Evolutionary conservation across 345 rosid genomes (phyloP), one percentile per base, ranked within the genome.

Genomic region (Boechera divaricarpa): DNA sequence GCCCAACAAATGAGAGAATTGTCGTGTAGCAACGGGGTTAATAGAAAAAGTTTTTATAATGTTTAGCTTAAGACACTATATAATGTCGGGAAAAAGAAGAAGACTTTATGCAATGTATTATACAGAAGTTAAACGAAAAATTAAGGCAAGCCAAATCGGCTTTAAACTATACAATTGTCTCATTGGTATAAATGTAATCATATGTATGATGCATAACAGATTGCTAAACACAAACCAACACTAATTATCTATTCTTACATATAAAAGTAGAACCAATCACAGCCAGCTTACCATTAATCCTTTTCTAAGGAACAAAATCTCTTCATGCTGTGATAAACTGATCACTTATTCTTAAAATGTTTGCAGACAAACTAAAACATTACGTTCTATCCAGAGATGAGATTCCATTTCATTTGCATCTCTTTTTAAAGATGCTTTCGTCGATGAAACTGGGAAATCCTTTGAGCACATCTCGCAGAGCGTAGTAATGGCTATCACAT

Each of bases 401-500:
- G 32, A 55, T 7, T 15, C 24, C 18, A 3, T 48, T 11, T 78
- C 77, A 78, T 10, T 66, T 31, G 18, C 49, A 66, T 72, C 29
- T 31, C 62, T 71, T 76, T 44, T 54, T 63, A 58, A 91, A 87
- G 66, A 90, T 76, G 63, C 33, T 76, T 51, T 89, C 91, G 16
- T 82, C 81, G 16, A 56, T 48, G 52, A 85, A 77, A 57, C 67
- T 68, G 1, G 96, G 89, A 77, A 92, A 81, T 49, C 91, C 90
- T 86, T 95, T 95, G 24, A 90, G 88, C 16, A 91, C 96, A 73
- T 95, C 99, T 78, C 99, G 74, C 10, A 95, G 75, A 1, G 97
- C 98, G 4, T 82, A 86, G 82, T 86, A 87, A 80, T 95, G 99
- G 84, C 88, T 88, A 74, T 89, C 98, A 36, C 98, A 95, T 80